Evolutionary conservation across 805 yeast species (phyloP).

Genomic region (Wickerhamomyces queroliae): DNA sequence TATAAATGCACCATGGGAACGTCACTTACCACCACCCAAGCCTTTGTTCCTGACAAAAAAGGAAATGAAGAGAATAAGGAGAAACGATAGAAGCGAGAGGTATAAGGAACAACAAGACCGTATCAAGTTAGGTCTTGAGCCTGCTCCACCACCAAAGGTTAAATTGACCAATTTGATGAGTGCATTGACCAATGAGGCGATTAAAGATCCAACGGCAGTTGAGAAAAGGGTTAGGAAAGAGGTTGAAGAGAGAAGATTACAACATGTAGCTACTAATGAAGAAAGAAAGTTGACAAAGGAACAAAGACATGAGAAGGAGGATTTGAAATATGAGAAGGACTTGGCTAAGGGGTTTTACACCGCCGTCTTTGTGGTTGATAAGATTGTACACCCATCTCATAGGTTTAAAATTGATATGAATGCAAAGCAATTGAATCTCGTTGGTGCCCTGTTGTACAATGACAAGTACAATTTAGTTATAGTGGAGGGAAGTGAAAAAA

Average conservation of each 20-base stretch:
- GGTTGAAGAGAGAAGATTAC: slow-evolving; percentile 50
- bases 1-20: slow-evolving; percentile 52
- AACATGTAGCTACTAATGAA: slow-evolving; percentile 58
- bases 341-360: slow-evolving; percentile 46
- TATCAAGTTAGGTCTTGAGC: slow-evolving; percentile 73
- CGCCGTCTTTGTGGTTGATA: slow-evolving; percentile 52
- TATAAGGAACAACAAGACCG: slow-evolving; percentile 72
- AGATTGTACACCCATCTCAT: slow-evolving; percentile 59
- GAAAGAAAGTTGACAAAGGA: slow-evolving; percentile 58
- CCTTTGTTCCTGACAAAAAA: slow-evolving; percentile 65
- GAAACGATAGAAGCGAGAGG: slow-evolving; percentile 56
- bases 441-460: slow-evolving; percentile 48
- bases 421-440: slow-evolving; percentile 64
- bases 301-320: slow-evolving; percentile 44
- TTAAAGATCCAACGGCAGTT: slow-evolving; percentile 82
- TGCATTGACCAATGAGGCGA: slow-evolving; percentile 79
- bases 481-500: slow-evolving; percentile 68
- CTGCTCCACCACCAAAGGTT: slow-evolving; percentile 88
- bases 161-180: slow-evolving; percentile 80
- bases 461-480: slow-evolving; percentile 51
- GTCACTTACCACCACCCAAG: slow-evolving; percentile 31
- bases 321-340: slow-evolving; percentile 41
- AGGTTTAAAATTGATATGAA: slow-evolving; percentile 71
- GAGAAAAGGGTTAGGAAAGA: slow-evolving; percentile 68
- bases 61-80: slow-evolving; percentile 69